These are phyloP conservation scores for Trypanosomatidae sp. DNA, from an alignment of 208 protist genomes.

Conservation along the genomic window DNA sequence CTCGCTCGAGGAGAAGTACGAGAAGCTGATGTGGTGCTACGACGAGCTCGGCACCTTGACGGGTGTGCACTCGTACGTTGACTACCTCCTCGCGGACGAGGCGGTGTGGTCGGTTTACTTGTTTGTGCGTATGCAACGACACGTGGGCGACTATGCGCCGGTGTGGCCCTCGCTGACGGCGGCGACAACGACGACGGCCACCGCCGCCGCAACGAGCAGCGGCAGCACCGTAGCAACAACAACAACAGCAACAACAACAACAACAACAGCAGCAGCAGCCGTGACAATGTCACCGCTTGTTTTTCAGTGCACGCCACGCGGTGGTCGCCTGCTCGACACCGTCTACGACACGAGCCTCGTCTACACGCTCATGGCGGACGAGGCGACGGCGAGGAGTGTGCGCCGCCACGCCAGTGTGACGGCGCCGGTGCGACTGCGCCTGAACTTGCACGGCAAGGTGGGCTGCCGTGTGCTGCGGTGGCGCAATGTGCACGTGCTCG, in stretches of 20 bases:
- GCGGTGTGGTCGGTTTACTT: slow-evolving; percentile 58
- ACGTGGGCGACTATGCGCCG: slow-evolving; percentile 30
- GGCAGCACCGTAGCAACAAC: no score
- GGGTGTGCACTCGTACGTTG: slow-evolving; percentile 61
- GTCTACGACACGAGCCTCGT: slow-evolving; percentile 23
- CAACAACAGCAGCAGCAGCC: no score
- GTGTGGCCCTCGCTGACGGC: no score
- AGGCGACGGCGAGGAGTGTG: no score
- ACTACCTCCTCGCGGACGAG: slow-evolving; percentile 40
- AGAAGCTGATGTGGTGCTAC: slow-evolving; percentile 79
- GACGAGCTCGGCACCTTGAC: slow-evolving; percentile 51
- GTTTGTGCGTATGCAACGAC: slow-evolving; percentile 47
- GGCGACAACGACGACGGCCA: no score
- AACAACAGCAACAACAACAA: no score
- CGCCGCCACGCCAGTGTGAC: no score
- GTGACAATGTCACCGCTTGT: no score
- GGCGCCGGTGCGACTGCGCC: slow-evolving; percentile 13
- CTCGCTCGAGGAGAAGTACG: slow-evolving; percentile 80
- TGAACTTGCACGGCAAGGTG: slow-evolving; percentile 37
- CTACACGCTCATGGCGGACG: slow-evolving; percentile 13
- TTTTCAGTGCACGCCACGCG: slow-evolving; percentile 20
- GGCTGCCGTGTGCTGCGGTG: slow-evolving; percentile 39
- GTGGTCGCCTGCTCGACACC: slow-evolving; percentile 23
- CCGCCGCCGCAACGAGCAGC: no score
- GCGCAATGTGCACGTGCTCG: slow-evolving; percentile 27